These are phyloP conservation scores for Globisporangium nodosum DNA, from an alignment of 352 stramenopile species.

Conservation along the genomic window DNA sequence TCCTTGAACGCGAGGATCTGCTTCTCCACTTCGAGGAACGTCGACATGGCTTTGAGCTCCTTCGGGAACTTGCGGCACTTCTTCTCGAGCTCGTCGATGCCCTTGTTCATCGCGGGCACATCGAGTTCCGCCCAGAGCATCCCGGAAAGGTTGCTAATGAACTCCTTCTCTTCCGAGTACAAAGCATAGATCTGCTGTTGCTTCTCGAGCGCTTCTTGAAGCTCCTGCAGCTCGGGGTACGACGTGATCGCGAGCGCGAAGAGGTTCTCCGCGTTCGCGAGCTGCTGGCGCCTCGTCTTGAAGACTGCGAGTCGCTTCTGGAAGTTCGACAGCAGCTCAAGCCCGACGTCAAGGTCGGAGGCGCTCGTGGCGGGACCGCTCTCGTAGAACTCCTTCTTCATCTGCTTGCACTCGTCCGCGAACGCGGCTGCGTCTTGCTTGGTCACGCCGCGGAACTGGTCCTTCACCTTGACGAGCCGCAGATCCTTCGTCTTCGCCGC, in stretches of 20 bases:
- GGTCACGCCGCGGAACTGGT: conserved; percentile 92
- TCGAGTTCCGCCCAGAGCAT: conserved; percentile 94
- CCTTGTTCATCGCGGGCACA: conserved; percentile 87
- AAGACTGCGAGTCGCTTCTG: conserved; percentile 72
- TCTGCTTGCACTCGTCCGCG: conserved; percentile 74
- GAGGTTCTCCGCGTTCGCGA: conserved; percentile 93
- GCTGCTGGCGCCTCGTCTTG: conserved; percentile 75
- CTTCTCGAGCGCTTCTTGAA: conserved; percentile 83
- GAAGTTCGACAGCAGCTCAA: conserved; percentile 87
- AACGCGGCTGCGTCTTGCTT: conserved; percentile 90
- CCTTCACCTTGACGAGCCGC: conserved; percentile 91
- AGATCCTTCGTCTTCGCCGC: conserved; percentile 91
- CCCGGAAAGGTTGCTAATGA: conserved; percentile 82
- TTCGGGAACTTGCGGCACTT: conserved; percentile 89
- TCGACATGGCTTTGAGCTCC: conserved; percentile 87
- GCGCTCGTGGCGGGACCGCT: conserved; percentile 79
- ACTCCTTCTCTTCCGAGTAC: conserved; percentile 93
- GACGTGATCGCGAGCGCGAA: conserved; percentile 90
- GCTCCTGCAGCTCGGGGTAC: conserved; percentile 88
- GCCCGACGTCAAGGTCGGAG: conserved; percentile 83
- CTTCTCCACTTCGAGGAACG: conserved; percentile 89
- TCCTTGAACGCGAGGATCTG: conserved; percentile 92
- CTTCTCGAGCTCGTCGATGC: conserved; percentile 92
- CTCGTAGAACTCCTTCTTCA: conserved; percentile 86
- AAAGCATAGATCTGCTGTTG: conserved; percentile 88